A percentile compares a stretch with the other conserved stretches of the same genome.
Conservation (phyloP, 2,329 filamentous ascomycete genomes). For the Xylariaceae sp. region DNA sequence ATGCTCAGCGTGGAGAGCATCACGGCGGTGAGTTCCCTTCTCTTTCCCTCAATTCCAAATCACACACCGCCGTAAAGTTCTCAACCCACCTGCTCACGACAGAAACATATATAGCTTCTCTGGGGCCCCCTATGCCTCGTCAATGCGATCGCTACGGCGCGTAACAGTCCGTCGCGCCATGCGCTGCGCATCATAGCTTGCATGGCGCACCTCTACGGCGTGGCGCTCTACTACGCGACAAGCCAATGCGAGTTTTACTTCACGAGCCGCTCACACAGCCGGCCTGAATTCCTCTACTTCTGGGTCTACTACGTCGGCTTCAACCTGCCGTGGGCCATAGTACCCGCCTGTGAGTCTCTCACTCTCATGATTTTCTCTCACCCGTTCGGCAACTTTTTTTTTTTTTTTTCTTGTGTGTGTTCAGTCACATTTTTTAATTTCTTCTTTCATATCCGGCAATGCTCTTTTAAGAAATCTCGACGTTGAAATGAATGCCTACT, state of each 20-base stretch:
- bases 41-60: background rate
- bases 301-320: slow-evolving; percentile 59
- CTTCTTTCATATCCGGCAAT: background rate
- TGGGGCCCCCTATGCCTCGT: slow-evolving; percentile 56
- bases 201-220: slow-evolving; percentile 54
- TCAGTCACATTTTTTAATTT: background rate
- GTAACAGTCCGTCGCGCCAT: slow-evolving; percentile 41
- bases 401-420: background rate
- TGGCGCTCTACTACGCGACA: slow-evolving; percentile 58
- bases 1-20: slow-evolving; percentile 84
- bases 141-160: slow-evolving; percentile 42
- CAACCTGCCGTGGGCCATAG: slow-evolving; percentile 55
- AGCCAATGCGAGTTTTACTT: slow-evolving; percentile 44
- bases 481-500: background rate
- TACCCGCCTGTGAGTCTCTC: slow-evolving; percentile 46
- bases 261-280: slow-evolving; percentile 45
- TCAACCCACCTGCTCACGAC: background rate
- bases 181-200: slow-evolving; percentile 47
- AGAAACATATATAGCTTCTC: slow-evolving; percentile 35
- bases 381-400: background rate
- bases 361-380: background rate
- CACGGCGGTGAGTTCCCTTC: slow-evolving; percentile 56
- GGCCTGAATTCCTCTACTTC: slow-evolving; percentile 56
- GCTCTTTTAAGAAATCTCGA: too few relatives aligned
- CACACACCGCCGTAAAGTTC: background rate